Percentiles rank a stretch among this genome's conserved stretches.
These are phyloP conservation scores for Rhodofomes roseus DNA, from an alignment of 1,284 basidiomycete genomes.

Conservation along the genomic window DNA sequence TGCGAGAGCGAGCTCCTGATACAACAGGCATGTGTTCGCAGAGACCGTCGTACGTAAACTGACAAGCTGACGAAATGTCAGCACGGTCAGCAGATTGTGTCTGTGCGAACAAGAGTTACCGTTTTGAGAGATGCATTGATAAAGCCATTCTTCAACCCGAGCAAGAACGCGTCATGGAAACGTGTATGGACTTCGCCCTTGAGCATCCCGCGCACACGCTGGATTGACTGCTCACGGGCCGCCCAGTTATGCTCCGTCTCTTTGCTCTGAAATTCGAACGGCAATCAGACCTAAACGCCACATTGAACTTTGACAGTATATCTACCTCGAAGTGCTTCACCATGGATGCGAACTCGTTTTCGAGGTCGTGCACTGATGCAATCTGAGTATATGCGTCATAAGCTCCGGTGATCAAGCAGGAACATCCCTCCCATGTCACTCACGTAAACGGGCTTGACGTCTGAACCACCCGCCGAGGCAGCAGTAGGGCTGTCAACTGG, in stretches of 20 bases:
- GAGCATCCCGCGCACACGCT: conserved; percentile 88
- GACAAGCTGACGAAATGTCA: conserved; percentile 50
- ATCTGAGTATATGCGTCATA: conserved; percentile 47
- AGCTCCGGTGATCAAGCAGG: background rate
- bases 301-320: conserved; percentile 6
- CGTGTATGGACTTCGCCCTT: conserved; percentile 77
- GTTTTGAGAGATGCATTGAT: conserved; percentile 85
- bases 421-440: conserved; percentile 25
- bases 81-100: conserved; percentile 7
- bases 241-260: conserved; percentile 98
- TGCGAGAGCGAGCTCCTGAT: conserved; percentile 70
- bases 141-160: conserved; percentile 71
- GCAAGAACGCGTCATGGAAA: conserved; percentile 72
- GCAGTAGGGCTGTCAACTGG: conserved; percentile 29
- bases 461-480: conserved; percentile 37
- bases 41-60: conserved; percentile 93
- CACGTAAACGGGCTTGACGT: conserved; percentile 71
- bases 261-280: conserved; percentile 59
- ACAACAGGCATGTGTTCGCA: conserved; percentile 75
- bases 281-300: conserved; percentile 6
- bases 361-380: conserved; percentile 81
- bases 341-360: conserved; percentile 81
- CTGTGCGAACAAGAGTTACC: conserved; percentile 42
- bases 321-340: conserved; percentile 75
- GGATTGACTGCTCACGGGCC: conserved; percentile 75